A percentile compares a stretch with the other conserved stretches of the same genome.
These are phyloP conservation scores for Yarrowia porcina DNA, from an alignment of 805 yeast species.

Conservation along the genomic window DNA sequence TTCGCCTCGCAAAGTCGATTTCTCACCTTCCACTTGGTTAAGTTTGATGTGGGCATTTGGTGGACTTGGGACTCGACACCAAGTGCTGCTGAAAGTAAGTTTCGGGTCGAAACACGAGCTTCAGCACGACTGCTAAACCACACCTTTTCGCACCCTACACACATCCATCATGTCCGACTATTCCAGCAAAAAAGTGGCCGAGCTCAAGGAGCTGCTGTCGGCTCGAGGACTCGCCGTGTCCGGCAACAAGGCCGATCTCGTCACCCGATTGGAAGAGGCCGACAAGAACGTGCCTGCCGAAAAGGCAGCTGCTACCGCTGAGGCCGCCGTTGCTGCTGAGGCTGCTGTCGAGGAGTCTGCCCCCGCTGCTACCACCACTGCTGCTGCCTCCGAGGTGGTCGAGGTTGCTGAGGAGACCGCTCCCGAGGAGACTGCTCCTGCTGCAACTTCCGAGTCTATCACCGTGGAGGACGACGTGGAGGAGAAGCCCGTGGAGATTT, in stretches of 20 bases:
- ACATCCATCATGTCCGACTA: slow-evolving; percentile 31
- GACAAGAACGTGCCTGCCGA: slow-evolving; percentile 42
- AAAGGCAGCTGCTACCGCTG: background rate
- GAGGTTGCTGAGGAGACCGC: slow-evolving; percentile 28
- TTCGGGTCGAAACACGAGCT: background rate
- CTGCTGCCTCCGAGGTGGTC: slow-evolving; percentile 1
- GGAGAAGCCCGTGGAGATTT: slow-evolving; percentile 37
- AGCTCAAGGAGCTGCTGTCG: slow-evolving; percentile 74
- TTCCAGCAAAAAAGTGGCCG: slow-evolving; percentile 52
- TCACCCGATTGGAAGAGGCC: slow-evolving; percentile 58
- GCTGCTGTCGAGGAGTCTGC: background rate
- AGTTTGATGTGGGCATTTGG: too few species aligned
- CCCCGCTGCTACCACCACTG: background rate
- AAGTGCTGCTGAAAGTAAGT: background rate
- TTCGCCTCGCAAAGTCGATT: too few species aligned
- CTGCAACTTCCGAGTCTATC: slow-evolving; percentile 26
- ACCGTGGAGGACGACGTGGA: slow-evolving; percentile 27
- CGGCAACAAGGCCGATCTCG: slow-evolving; percentile 80
- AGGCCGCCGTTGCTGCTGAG: background rate
- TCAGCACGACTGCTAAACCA: background rate
- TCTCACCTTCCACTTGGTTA: too few species aligned
- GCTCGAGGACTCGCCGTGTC: slow-evolving; percentile 60
- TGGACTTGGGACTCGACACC: too few species aligned
- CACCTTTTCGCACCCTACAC: background rate
- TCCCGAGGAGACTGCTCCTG: slow-evolving; percentile 14